Evolutionary conservation across 257 asterid species (phyloP).

Genomic region (Prunella vulgaris): DNA sequence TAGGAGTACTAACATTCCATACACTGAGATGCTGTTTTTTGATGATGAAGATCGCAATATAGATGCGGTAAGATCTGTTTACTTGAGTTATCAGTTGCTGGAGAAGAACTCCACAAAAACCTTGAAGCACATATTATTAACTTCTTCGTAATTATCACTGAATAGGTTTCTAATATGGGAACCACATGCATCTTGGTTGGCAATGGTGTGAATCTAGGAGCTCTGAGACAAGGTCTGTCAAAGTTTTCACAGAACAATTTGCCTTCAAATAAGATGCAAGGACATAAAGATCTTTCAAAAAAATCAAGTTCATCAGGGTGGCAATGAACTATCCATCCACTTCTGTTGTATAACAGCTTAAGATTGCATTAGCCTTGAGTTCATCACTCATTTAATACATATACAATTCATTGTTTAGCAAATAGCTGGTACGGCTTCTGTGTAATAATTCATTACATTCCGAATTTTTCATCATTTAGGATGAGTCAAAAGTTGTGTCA

Average conservation of each 20-base stretch:
- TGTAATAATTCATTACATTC: neutral
- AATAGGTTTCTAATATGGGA: slow-evolving; percentile 75
- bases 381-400: neutral
- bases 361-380: neutral
- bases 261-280: slow-evolving; percentile 35
- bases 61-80: slow-evolving; percentile 48
- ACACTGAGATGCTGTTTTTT: slow-evolving; percentile 76
- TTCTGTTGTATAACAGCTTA: neutral
- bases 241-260: slow-evolving; percentile 42
- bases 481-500: neutral
- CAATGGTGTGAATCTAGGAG: slow-evolving; percentile 62
- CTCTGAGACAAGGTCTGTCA: slow-evolving; percentile 63
- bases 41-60: slow-evolving; percentile 88
- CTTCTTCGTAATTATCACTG: neutral
- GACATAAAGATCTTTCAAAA: slow-evolving; percentile 27
- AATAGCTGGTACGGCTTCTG: neutral
- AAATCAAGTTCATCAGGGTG: slow-evolving; percentile 42
- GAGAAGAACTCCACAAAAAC: neutral
- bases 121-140: neutral
- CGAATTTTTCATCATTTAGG: too few relatives aligned
- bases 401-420: neutral
- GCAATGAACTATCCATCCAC: neutral
- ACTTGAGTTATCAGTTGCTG: neutral
- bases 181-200: slow-evolving; percentile 66
- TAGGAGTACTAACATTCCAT: slow-evolving; percentile 57